These are phyloP conservation scores for Zoysia japonica DNA, from an alignment of 176 grass and related monocot species.

Conservation along the genomic window DNA sequence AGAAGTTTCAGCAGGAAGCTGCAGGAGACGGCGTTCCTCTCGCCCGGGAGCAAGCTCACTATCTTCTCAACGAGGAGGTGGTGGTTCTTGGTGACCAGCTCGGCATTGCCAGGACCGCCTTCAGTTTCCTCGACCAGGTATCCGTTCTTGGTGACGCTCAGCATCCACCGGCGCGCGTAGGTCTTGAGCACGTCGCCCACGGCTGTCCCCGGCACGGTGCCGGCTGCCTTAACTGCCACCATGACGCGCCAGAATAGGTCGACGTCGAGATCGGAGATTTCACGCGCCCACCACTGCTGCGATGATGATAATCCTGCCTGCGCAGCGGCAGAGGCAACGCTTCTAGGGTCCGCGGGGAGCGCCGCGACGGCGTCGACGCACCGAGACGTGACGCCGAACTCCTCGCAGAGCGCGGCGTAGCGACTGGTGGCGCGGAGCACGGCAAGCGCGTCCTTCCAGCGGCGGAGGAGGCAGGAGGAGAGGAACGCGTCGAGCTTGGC, in stretches of 20 bases:
- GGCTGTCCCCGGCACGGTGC: slow-evolving; percentile 38
- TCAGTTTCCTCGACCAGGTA: background rate
- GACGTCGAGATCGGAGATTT: slow-evolving; percentile 53
- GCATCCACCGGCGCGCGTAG: slow-evolving; percentile 64
- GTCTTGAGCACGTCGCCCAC: slow-evolving; percentile 55
- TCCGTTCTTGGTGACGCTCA: slow-evolving; percentile 1
- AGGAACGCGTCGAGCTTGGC: slow-evolving; percentile 78
- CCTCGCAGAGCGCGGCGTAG: slow-evolving; percentile 39
- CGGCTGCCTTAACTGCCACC: slow-evolving; percentile 64
- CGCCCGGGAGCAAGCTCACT: slow-evolving; percentile 55
- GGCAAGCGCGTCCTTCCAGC: slow-evolving; percentile 71
- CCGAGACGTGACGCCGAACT: slow-evolving; percentile 57
- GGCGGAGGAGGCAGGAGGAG: slow-evolving; percentile 68
- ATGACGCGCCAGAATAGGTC: slow-evolving; percentile 84
- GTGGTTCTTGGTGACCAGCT: slow-evolving; percentile 38
- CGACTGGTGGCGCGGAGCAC: slow-evolving; percentile 55
- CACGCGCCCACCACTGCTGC: slow-evolving; percentile 53
- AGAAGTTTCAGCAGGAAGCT: slow-evolving; percentile 61
- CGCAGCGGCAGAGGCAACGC: too few species aligned
- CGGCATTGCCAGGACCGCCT: background rate
- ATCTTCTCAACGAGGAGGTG: slow-evolving; percentile 62
- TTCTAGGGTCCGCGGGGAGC: slow-evolving; percentile 21
- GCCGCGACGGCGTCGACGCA: slow-evolving; percentile 60
- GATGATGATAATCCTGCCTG: slow-evolving; percentile 14
- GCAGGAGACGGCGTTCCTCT: slow-evolving; percentile 62